A percentile compares a stretch with the other conserved stretches of the same genome.
phyloP scores from a whole-genome alignment of 2,329 filamentous ascomycete genomes.

The Claviceps sp. region DNA sequence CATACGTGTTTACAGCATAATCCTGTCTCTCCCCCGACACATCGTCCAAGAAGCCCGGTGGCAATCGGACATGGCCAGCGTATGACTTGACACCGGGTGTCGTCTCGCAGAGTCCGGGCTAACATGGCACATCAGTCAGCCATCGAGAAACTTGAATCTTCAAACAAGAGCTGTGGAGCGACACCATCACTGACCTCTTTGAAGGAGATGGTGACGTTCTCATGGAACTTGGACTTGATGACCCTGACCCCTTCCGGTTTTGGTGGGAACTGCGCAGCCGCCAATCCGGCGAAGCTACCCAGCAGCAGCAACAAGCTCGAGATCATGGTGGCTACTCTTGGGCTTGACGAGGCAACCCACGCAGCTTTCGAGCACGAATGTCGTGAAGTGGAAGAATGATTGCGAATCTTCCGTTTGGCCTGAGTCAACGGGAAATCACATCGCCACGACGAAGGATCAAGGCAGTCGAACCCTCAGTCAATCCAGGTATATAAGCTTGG shows the following conservation, averaged over 20 bases:
- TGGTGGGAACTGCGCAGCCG: constrained; percentile 18
- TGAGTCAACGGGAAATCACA: not conserved
- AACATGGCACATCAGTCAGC: constrained; percentile 7
- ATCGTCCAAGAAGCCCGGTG: constrained; percentile 25
- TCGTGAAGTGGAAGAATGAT: not conserved
- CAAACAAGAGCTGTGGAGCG: not conserved
- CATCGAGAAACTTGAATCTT: not conserved
- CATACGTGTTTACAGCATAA: constrained; percentile 34
- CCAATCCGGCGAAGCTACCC: constrained; percentile 10
- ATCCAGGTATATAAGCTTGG: too few relatives aligned
- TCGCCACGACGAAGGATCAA: not conserved
- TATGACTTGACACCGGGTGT: constrained; percentile 48
- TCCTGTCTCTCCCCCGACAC: constrained; percentile 29
- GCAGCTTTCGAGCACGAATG: not conserved
- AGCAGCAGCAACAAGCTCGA: constrained; percentile 8
- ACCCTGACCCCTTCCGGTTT: constrained; percentile 26
- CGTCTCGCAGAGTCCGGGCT: constrained; percentile 46
- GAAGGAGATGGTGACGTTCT: constrained; percentile 48
- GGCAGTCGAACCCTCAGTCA: too few relatives aligned
- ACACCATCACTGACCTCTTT: constrained; percentile 27
- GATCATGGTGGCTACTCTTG: constrained; percentile 2
- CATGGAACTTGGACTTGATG: constrained; percentile 44
- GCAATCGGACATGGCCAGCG: constrained; percentile 48
- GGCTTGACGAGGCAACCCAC: too few relatives aligned
- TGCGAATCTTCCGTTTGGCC: not conserved